Conservation (phyloP, 2,329 filamentous ascomycete species). For the Fusarium euwallaceae region DNA sequence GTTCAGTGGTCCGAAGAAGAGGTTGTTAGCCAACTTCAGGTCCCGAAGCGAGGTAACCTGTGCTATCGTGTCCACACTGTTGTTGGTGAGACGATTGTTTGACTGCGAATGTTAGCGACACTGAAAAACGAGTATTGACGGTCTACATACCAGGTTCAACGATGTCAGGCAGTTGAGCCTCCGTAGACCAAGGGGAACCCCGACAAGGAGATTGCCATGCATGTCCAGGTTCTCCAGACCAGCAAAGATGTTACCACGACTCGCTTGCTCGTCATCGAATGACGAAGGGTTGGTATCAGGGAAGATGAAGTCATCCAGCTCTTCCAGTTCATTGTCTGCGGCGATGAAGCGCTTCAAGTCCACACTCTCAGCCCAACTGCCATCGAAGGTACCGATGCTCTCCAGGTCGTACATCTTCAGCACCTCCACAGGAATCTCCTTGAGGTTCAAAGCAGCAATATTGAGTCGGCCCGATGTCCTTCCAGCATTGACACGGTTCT, state of each 20-base stretch:
- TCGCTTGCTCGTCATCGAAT: conserved; percentile 74
- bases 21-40: conserved; percentile 84
- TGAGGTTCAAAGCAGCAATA: conserved; percentile 85
- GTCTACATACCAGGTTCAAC: conserved; percentile 78
- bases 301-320: conserved; percentile 80
- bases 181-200: conserved; percentile 81
- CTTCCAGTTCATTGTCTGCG: conserved; percentile 89
- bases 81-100: conserved; percentile 82
- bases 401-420: conserved; percentile 91
- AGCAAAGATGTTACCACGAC: conserved; percentile 81
- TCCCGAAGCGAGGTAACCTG: conserved; percentile 82
- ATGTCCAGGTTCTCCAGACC: conserved; percentile 85
- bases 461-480: conserved; percentile 86
- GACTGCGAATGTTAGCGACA: conserved; percentile 64
- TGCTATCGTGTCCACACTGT: conserved; percentile 78
- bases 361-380: conserved; percentile 91
- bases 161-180: conserved; percentile 80
- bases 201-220: conserved; percentile 83
- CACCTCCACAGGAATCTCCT: conserved; percentile 84
- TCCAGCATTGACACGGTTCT: conserved; percentile 78
- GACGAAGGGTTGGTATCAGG: conserved; percentile 75
- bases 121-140: not conserved
- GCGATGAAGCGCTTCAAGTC: conserved; percentile 87
- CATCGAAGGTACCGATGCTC: conserved; percentile 70
- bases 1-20: conserved; percentile 76